phyloP scores from a whole-genome alignment of 2,329 filamentous ascomycete species.

The Fusarium buharicum region DNA sequence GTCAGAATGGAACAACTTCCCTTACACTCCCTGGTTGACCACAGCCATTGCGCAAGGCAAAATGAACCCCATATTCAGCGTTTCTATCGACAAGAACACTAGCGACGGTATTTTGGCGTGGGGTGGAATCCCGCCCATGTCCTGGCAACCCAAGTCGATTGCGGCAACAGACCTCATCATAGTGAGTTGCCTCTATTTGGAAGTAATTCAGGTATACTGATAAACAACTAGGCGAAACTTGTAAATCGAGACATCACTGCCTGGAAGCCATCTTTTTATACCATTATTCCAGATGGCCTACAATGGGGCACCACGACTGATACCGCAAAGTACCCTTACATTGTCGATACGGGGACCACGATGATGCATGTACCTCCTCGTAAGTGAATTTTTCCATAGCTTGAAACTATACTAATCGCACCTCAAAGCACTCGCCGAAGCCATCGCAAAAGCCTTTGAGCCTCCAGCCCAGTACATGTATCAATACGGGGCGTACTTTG shows the following conservation, averaged over 20 bases:
- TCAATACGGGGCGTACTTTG: constrained; percentile 61
- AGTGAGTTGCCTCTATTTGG: constrained; percentile 47
- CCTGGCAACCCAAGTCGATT: constrained; percentile 44
- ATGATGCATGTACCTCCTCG: constrained; percentile 62
- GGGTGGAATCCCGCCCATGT: constrained; percentile 58
- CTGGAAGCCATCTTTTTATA: constrained; percentile 63
- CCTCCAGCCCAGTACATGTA: constrained; percentile 60
- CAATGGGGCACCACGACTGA: constrained; percentile 56
- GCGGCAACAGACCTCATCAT: constrained; percentile 58
- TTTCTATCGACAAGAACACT: constrained; percentile 60
- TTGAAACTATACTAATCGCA: neutral
- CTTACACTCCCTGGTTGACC: constrained; percentile 62
- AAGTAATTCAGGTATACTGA: neutral
- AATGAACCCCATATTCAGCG: constrained; percentile 59
- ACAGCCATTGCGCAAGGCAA: constrained; percentile 58
- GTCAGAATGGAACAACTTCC: constrained; percentile 51
- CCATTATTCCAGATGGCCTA: constrained; percentile 62
- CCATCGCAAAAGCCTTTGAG: constrained; percentile 59
- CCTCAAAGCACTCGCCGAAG: constrained; percentile 56
- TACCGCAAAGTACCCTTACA: constrained; percentile 58
- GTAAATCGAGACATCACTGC: constrained; percentile 52
- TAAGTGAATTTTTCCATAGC: constrained; percentile 43
- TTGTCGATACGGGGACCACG: constrained; percentile 64
- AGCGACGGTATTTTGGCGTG: constrained; percentile 58
- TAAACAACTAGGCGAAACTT: constrained; percentile 55